Evolutionary conservation across 257 asterid genomes (phyloP).

Genomic region (Capsicum chinense): DNA sequence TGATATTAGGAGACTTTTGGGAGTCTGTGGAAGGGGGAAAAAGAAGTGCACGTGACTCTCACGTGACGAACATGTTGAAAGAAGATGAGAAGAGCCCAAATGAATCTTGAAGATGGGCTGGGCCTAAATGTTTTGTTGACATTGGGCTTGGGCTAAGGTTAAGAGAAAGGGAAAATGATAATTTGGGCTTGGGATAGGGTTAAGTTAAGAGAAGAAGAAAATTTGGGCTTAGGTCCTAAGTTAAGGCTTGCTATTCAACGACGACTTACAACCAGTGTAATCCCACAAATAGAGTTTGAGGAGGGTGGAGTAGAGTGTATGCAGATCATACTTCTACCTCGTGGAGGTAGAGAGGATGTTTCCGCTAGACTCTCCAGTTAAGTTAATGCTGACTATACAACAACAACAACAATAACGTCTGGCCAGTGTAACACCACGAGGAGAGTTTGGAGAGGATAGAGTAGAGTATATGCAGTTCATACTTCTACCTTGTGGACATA

Average conservation of each 20-base stretch:
- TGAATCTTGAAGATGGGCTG: neutral
- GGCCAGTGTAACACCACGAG: too few relatives aligned
- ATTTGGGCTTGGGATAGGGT: neutral
- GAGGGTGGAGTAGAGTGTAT: too few relatives aligned
- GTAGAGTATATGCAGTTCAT: too few relatives aligned
- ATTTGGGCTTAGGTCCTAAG: neutral
- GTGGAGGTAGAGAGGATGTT: too few relatives aligned
- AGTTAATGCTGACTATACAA: too few relatives aligned
- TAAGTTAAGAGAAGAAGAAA: neutral
- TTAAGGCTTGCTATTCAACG: neutral
- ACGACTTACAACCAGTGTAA: neutral
- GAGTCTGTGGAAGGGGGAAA: neutral
- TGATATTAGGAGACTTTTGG: slow-evolving; percentile 21
- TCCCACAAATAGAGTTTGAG: too few relatives aligned
- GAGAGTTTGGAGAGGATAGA: too few relatives aligned
- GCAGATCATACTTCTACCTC: too few relatives aligned
- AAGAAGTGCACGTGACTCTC: slow-evolving; percentile 16
- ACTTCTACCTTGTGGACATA: too few relatives aligned
- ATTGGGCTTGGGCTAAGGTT: neutral
- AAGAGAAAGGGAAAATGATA: neutral
- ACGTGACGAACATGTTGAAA: neutral
- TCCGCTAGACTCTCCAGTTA: too few relatives aligned
- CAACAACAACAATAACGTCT: too few relatives aligned
- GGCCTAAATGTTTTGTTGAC: neutral
- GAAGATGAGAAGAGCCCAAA: neutral